Percentiles rank a stretch among this genome's conserved stretches.
Evolutionary conservation across 495 filamentous ascomycete species (phyloP).

Genomic region (Lophiostoma macrostomum): DNA sequence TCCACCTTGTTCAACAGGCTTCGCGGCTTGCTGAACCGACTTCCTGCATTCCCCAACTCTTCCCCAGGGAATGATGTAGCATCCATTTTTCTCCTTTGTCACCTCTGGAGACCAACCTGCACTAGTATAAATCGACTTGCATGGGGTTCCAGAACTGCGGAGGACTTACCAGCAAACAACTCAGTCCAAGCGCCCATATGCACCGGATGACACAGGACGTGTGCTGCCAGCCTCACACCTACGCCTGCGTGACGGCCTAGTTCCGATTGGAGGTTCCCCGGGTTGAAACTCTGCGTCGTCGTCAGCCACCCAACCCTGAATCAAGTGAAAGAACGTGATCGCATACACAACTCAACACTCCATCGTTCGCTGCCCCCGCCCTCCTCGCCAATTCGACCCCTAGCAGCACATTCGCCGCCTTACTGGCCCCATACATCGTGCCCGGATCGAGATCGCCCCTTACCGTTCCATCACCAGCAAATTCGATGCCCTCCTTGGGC

Average conservation of each 20-base stretch:
- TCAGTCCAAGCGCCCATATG: slow-evolving; percentile 37
- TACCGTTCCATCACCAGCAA: neutral
- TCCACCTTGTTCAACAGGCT: slow-evolving; percentile 24
- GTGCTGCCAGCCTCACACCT: neutral
- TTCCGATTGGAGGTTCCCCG: slow-evolving; percentile 42
- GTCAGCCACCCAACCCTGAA: neutral
- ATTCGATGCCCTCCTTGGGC: slow-evolving; percentile 30
- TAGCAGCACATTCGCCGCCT: slow-evolving; percentile 45
- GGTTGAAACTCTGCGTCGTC: slow-evolving; percentile 32
- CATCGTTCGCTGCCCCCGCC: no score
- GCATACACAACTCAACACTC: slow-evolving; percentile 36
- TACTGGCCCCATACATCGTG: slow-evolving; percentile 41
- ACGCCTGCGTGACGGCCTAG: slow-evolving; percentile 33
- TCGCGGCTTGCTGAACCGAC: slow-evolving; percentile 16
- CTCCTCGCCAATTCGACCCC: slow-evolving; percentile 41
- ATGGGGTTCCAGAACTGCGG: neutral
- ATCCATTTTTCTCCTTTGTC: slow-evolving; percentile 29
- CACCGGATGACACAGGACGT: slow-evolving; percentile 20
- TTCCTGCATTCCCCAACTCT: slow-evolving; percentile 24
- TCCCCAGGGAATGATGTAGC: slow-evolving; percentile 33
- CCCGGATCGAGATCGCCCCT: neutral
- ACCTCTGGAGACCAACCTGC: slow-evolving; percentile 30
- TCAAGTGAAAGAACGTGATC: slow-evolving; percentile 25
- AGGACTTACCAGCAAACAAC: slow-evolving; percentile 34
- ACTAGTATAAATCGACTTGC: neutral